Evolutionary conservation across 768 basidiomycete species (phyloP).

Genomic region (Suillus decipiens): DNA sequence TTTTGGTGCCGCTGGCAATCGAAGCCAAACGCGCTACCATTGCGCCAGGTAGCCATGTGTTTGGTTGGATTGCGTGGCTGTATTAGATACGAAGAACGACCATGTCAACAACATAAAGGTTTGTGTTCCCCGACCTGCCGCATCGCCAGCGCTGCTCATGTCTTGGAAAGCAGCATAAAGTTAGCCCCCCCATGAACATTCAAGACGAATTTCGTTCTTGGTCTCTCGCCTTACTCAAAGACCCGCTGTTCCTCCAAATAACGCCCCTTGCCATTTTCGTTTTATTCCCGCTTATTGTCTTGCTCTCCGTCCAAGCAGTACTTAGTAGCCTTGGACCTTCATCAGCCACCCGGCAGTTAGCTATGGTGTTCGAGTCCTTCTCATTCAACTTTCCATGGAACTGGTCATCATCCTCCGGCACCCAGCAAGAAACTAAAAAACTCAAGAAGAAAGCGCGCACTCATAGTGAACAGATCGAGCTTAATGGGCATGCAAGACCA

Average conservation of each 20-base stretch:
- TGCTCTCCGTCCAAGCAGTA: slow-evolving; percentile 31
- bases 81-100: neutral
- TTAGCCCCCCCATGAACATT: slow-evolving; percentile 43
- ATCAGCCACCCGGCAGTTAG: slow-evolving; percentile 27
- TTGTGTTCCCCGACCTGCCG: slow-evolving; percentile 7
- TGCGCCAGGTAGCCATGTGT: slow-evolving; percentile 83
- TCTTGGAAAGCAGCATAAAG: slow-evolving; percentile 28
- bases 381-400: slow-evolving; percentile 63
- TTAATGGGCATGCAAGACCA: slow-evolving; percentile 36
- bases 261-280: slow-evolving; percentile 59
- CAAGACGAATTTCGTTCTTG: slow-evolving; percentile 41
- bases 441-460: slow-evolving; percentile 54
- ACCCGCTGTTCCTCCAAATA: slow-evolving; percentile 53
- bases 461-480: slow-evolving; percentile 56
- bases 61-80: neutral
- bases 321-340: slow-evolving; percentile 29
- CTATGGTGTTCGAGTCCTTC: slow-evolving; percentile 62
- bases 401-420: slow-evolving; percentile 43
- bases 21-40: slow-evolving; percentile 97
- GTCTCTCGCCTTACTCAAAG: slow-evolving; percentile 39
- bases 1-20: slow-evolving; percentile 79
- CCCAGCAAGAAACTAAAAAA: slow-evolving; percentile 42
- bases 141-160: slow-evolving; percentile 28
- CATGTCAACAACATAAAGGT: slow-evolving; percentile 9
- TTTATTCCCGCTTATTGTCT: slow-evolving; percentile 38